These are phyloP conservation scores for Eutrema yunnanense DNA, from an alignment of 345 rosid species.

Conservation along the genomic window DNA sequence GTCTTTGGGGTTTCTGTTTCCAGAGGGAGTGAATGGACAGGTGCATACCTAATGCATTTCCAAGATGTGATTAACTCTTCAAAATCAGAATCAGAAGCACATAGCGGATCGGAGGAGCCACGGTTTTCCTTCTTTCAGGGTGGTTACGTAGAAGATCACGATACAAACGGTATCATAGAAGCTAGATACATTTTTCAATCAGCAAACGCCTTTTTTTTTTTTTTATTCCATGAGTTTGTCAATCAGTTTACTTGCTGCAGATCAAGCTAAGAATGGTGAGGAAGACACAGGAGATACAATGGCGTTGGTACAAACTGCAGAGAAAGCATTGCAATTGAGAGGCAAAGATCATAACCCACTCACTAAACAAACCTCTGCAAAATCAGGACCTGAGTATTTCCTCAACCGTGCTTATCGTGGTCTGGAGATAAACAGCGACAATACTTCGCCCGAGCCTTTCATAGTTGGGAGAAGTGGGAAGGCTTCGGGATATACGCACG, in stretches of 20 bases:
- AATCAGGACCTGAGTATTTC: conserved; percentile 79
- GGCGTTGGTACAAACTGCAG: conserved; percentile 54
- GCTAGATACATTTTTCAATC: neutral
- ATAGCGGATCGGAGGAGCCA: conserved; percentile 51
- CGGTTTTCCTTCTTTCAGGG: conserved; percentile 81
- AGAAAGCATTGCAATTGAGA: conserved; percentile 63
- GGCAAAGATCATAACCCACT: conserved; percentile 35
- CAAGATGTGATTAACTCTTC: conserved; percentile 53
- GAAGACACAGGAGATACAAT: conserved; percentile 43
- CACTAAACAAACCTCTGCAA: conserved; percentile 50
- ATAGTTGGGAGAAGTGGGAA: conserved; percentile 74
- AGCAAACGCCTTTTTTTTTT: too few relatives aligned
- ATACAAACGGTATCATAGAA: conserved; percentile 2
- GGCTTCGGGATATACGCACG: conserved; percentile 56
- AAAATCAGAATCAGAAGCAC: conserved; percentile 28
- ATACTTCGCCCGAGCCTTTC: conserved; percentile 47
- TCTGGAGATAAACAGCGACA: conserved; percentile 46
- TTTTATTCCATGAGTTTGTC: neutral
- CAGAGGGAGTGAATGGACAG: conserved; percentile 92
- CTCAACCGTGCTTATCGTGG: conserved; percentile 67
- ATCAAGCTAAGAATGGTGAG: conserved; percentile 19
- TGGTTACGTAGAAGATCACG: conserved; percentile 55
- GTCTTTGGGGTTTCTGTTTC: conserved; percentile 16
- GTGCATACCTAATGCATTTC: conserved; percentile 73
- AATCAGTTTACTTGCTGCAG: conserved; percentile 18